Conservation (phyloP, 345 rosid species). For the Eucalyptus curtisii region DNA sequence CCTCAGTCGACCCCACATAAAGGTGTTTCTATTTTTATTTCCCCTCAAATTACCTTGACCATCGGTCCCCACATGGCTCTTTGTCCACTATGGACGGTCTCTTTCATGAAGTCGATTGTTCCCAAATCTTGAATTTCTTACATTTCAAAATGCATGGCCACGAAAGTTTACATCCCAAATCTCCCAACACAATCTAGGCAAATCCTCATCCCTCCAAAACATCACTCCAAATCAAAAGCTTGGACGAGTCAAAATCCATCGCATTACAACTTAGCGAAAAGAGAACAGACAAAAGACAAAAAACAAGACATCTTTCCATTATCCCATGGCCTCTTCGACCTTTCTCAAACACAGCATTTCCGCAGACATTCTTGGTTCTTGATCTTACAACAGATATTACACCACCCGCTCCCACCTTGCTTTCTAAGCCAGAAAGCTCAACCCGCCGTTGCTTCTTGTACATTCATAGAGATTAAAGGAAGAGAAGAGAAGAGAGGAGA, state of each 20-base stretch:
- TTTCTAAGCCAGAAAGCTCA: conserved; percentile 1
- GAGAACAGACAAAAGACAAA: background rate
- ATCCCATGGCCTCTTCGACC: background rate
- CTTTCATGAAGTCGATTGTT: background rate
- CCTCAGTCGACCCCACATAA: background rate
- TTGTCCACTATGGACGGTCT: background rate
- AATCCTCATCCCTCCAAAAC: background rate
- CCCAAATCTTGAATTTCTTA: background rate
- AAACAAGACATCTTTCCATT: background rate
- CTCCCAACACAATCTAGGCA: background rate
- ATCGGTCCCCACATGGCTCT: background rate
- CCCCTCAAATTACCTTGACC: background rate
- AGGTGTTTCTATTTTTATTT: background rate
- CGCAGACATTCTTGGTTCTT: background rate
- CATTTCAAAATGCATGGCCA: background rate
- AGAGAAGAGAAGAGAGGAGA: conserved; percentile 1
- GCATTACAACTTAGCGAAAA: background rate
- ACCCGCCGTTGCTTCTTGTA: background rate
- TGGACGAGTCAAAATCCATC: background rate
- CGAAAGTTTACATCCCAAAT: background rate
- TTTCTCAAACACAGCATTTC: background rate
- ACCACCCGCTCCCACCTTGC: background rate
- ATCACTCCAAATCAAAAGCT: background rate
- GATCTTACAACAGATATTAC: background rate
- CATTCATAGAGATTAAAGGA: background rate